Base-by-base conservation (phyloP, 208 protist genomes). In the Acanthamoeba pearcei region DNA sequence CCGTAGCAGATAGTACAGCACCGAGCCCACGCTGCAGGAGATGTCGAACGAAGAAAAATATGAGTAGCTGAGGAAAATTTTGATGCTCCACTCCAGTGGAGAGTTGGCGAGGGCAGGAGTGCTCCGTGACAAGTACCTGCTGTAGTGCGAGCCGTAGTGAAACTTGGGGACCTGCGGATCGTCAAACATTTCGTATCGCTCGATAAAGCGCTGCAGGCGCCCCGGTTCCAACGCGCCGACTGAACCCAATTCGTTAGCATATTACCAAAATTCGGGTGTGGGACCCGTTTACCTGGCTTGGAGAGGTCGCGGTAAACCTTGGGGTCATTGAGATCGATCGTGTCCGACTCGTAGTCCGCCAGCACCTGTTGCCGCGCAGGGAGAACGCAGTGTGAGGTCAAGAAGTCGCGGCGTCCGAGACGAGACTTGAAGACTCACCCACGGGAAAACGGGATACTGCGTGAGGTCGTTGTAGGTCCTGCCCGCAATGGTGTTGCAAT, bases 391-490 rank as follows among this genome's bases (percentile, higher is more conserved):
- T 94, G 62, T 2, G 97, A 62, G 62, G 96, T 96, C 66, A 96
- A 88, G 76, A 96, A 22, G 19, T 60, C 19, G 17, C 3, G 12
- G 17, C 12, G 10, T 49, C 10, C 3, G 32, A 35, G 32, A 49
- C 46, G 10, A 49, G 10, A 49, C 46, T 49, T 49, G 42, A 94
- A 94, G 46, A 70, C 99, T 82, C 13, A 99, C 97, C 98, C 99
- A 99, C 27, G 99, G 99, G 95, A 99, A 99, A 19, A 99, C 98
- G 6, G 99, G 99, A 97, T 99, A 99, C 97, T 99, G 99, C 8
- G 98, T 99, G 32, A 99, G 95, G 97, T 95, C 93, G 96, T 99
- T 99, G 95, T 99, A 97, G 0, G 98, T 98, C 38, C 99, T 97
- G 4, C 99, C 99, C 19, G 98, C 98, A 66, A 99, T 96, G 9